Percentiles rank a stretch among this genome's conserved stretches.
Evolutionary conservation across 495 filamentous ascomycete genomes (phyloP).

Genomic region (Penicillium malachiteum): DNA sequence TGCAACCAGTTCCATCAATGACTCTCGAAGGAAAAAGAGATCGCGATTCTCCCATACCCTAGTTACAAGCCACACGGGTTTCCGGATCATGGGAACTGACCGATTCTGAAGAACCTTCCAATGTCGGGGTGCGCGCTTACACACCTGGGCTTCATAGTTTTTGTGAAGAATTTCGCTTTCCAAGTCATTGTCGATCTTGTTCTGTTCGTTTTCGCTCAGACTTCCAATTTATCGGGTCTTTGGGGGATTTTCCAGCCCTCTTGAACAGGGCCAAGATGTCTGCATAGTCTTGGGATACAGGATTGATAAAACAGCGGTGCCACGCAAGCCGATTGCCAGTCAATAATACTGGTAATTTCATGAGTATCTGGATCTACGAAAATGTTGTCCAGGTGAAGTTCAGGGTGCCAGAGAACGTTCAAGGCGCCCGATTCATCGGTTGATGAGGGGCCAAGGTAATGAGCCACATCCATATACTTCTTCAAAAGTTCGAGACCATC

Average conservation of each 20-base stretch:
- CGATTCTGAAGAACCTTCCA: constrained; percentile 29
- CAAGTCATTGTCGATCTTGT: constrained; percentile 23
- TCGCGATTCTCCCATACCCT: constrained; percentile 32
- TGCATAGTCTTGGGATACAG: constrained; percentile 29
- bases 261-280: constrained; percentile 24
- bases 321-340: constrained; percentile 35
- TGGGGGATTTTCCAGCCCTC: constrained; percentile 28
- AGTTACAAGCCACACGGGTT: constrained; percentile 33
- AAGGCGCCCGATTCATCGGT: constrained; percentile 9
- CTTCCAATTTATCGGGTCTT: constrained; percentile 28
- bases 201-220: constrained; percentile 24
- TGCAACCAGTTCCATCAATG: constrained; percentile 23
- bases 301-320: constrained; percentile 31
- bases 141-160: constrained; percentile 30
- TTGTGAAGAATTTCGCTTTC: constrained; percentile 32
- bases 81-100: constrained; percentile 18
- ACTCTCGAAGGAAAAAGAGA: constrained; percentile 36
- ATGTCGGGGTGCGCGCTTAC: constrained; percentile 28
- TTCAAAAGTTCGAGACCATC: constrained; percentile 18
- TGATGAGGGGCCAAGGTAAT: constrained; percentile 17
- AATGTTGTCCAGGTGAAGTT: constrained; percentile 43
- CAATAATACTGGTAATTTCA: constrained; percentile 30
- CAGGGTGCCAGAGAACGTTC: constrained; percentile 37
- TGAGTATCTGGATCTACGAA: constrained; percentile 32
- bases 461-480: constrained; percentile 17